Percentiles rank a stretch among this genome's conserved stretches.
Evolutionary conservation across 169 alveolate genomes (phyloP).

Genomic region (Blepharisma undulans): DNA sequence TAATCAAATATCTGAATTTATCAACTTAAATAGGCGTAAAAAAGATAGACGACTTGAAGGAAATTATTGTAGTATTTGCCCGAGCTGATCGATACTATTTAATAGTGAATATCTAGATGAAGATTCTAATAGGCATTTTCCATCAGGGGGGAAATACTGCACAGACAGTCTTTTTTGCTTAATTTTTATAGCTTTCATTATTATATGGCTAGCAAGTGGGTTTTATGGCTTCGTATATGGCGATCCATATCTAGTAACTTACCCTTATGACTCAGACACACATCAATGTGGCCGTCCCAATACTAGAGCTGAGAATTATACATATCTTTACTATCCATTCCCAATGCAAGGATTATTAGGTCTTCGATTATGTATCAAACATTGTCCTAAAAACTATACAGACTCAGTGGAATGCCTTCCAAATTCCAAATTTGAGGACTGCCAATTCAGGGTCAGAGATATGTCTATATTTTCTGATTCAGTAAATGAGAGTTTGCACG

Average conservation of each 20-base stretch:
- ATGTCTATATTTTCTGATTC: neutral
- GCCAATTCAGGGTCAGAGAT: neutral
- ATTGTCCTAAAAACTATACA: neutral
- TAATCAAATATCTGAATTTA: too few relatives aligned
- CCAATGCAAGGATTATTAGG: neutral
- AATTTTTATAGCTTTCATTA: constrained; percentile 54
- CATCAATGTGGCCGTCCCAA: constrained; percentile 42
- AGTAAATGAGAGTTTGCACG: neutral
- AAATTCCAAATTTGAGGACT: neutral
- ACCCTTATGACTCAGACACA: constrained; percentile 72
- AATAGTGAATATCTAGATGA: too few relatives aligned
- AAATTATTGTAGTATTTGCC: too few relatives aligned
- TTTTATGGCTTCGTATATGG: constrained; percentile 68
- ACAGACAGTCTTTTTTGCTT: constrained; percentile 70
- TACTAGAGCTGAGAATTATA: constrained; percentile 14
- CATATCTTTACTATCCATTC: constrained; percentile 36
- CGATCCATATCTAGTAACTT: constrained; percentile 62
- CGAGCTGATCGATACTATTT: too few relatives aligned
- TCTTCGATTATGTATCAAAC: neutral
- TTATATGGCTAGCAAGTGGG: constrained; percentile 62
- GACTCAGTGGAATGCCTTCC: constrained; percentile 6
- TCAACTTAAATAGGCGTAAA: too few relatives aligned
- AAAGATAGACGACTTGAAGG: too few relatives aligned
- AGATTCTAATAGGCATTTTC: constrained; percentile 28
- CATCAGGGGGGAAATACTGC: too few relatives aligned